These are phyloP conservation scores for Aspergillus haitiensis DNA, from an alignment of 495 filamentous ascomycete genomes.

Conservation along the genomic window DNA sequence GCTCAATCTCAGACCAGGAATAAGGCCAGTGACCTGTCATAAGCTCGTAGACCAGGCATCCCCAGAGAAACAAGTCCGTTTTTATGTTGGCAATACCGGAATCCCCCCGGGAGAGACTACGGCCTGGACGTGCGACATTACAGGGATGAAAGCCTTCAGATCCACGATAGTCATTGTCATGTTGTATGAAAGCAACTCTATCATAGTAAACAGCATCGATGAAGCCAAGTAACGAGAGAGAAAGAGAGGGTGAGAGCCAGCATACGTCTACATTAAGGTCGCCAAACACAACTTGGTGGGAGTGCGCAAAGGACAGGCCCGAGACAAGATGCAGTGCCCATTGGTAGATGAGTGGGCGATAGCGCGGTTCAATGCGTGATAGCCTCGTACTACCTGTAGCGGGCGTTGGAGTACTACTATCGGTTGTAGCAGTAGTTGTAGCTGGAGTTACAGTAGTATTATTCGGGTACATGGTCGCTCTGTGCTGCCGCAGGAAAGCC, in stretches of 20 bases:
- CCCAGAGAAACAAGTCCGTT: background rate
- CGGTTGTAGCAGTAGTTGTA: background rate
- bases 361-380: background rate
- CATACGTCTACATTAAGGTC: background rate
- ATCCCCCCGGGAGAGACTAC: background rate
- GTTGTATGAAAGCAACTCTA: background rate
- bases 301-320: constrained; percentile 1
- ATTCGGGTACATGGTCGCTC: background rate
- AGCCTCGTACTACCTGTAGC: background rate
- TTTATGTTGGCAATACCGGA: constrained; percentile 1
- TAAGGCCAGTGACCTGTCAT: constrained; percentile 4
- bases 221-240: background rate
- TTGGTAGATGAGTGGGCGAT: constrained; percentile 1
- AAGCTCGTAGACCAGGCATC: constrained; percentile 1
- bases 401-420: background rate
- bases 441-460: background rate
- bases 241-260: constrained; percentile 2
- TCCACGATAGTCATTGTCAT: background rate
- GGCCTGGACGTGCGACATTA: background rate
- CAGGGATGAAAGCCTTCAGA: background rate
- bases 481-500: background rate
- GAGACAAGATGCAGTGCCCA: constrained; percentile 1
- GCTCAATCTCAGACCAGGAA: constrained; percentile 1
- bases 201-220: constrained; percentile 4
- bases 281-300: background rate